phyloP scores from a whole-genome alignment of 805 yeast genomes.

The Lipomyces chichibuensis region DNA sequence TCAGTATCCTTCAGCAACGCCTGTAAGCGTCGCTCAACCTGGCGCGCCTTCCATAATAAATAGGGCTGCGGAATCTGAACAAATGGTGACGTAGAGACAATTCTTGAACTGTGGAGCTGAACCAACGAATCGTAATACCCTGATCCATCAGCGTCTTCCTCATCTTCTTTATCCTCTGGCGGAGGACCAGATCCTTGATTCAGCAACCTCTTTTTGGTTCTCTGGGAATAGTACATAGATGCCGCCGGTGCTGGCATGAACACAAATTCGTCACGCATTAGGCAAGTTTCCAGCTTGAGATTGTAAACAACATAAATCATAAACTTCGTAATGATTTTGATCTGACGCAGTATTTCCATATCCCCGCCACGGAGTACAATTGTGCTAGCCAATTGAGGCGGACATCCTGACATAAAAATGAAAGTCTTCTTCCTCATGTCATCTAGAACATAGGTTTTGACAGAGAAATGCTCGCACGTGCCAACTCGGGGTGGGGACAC shows the following conservation, averaged over 20 bases:
- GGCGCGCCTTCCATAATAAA: conserved; percentile 58
- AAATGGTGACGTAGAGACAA: conserved; percentile 82
- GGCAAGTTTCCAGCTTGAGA: conserved; percentile 73
- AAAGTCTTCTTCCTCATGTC: conserved; percentile 59
- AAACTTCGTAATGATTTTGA: conserved; percentile 79
- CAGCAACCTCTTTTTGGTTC: background rate
- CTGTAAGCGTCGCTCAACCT: conserved; percentile 48
- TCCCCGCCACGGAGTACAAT: conserved; percentile 82
- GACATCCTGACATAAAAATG: conserved; percentile 78
- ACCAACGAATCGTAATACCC: conserved; percentile 42
- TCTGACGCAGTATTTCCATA: conserved; percentile 59
- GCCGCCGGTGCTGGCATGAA: conserved; percentile 41
- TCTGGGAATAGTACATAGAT: background rate
- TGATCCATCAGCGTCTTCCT: conserved; percentile 12
- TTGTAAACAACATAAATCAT: conserved; percentile 79
- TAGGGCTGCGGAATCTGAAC: conserved; percentile 74
- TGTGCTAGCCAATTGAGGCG: conserved; percentile 75
- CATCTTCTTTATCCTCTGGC: conserved; percentile 9
- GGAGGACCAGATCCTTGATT: background rate
- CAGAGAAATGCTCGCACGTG: conserved; percentile 69
- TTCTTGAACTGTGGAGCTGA: conserved; percentile 51
- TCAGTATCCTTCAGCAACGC: conserved; percentile 39
- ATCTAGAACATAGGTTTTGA: conserved; percentile 63
- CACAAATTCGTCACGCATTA: conserved; percentile 70
- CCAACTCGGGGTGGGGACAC: conserved; percentile 62